A percentile compares a stretch with the other conserved stretches of the same genome.
phyloP scores from a whole-genome alignment of 352 stramenopile species.

The Thalassiosira oceanica region DNA sequence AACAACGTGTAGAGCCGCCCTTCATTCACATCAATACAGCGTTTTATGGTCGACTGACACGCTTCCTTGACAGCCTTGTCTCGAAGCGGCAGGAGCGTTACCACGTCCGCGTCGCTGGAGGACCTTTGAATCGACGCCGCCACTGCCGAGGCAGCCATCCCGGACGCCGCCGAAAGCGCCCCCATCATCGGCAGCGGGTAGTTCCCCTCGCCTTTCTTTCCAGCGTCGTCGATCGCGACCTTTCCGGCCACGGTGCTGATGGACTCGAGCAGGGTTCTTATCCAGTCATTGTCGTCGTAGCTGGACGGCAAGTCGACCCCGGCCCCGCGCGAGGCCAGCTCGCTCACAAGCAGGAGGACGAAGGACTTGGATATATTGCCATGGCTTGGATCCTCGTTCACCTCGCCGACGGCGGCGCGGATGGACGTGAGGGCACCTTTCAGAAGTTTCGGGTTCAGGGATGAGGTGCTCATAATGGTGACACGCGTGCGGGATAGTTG shows the following conservation, averaged over 20 bases:
- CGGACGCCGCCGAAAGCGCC: slow-evolving; percentile 16
- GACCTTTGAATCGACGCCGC: neutral
- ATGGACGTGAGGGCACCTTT: slow-evolving; percentile 27
- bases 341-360: slow-evolving; percentile 12
- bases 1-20: slow-evolving; percentile 49
- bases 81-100: neutral
- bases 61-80: neutral
- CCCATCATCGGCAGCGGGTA: slow-evolving; percentile 30
- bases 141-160: slow-evolving; percentile 22
- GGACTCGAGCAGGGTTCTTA: slow-evolving; percentile 11
- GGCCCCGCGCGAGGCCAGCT: slow-evolving; percentile 27
- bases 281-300: neutral
- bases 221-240: slow-evolving; percentile 17
- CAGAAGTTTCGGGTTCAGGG: slow-evolving; percentile 16
- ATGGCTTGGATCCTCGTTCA: neutral
- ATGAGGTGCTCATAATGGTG: neutral
- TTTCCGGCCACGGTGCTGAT: slow-evolving; percentile 24
- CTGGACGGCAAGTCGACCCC: slow-evolving; percentile 1
- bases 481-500: too few species aligned
- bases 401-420: slow-evolving; percentile 17
- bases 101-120: neutral
- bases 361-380: neutral
- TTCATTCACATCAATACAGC: slow-evolving; percentile 60
- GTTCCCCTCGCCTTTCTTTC: neutral
- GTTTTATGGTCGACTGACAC: slow-evolving; percentile 6